Conservation (phyloP, 2,329 filamentous ascomycete genomes). For the Cadophora luteo-olivacea region DNA sequence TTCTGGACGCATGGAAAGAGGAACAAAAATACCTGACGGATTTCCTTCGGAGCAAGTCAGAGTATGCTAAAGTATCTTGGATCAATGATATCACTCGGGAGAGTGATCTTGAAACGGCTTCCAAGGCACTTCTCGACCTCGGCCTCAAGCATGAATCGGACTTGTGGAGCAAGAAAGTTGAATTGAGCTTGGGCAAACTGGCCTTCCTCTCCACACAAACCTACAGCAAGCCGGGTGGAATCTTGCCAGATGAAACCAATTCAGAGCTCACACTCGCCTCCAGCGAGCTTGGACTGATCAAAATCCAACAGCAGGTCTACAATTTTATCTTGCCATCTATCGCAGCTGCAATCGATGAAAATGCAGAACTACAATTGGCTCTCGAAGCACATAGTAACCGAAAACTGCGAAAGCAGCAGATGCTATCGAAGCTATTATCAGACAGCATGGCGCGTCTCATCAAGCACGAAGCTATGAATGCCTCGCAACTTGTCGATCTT, state of each 20-base stretch:
- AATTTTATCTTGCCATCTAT: slow-evolving; percentile 72
- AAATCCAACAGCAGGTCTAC: slow-evolving; percentile 81
- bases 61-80: slow-evolving; percentile 84
- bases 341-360: slow-evolving; percentile 76
- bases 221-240: slow-evolving; percentile 49
- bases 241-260: slow-evolving; percentile 43
- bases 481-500: slow-evolving; percentile 71
- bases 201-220: slow-evolving; percentile 68
- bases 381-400: slow-evolving; percentile 63
- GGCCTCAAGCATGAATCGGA: slow-evolving; percentile 77
- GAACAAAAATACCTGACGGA: slow-evolving; percentile 74
- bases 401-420: slow-evolving; percentile 64
- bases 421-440: slow-evolving; percentile 74
- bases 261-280: slow-evolving; percentile 44
- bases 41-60: slow-evolving; percentile 76
- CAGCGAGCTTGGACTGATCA: slow-evolving; percentile 53
- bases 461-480: slow-evolving; percentile 72
- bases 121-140: slow-evolving; percentile 71
- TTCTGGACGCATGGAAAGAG: slow-evolving; percentile 76
- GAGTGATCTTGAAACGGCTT: slow-evolving; percentile 76
- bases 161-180: slow-evolving; percentile 91
- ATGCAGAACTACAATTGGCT: slow-evolving; percentile 78
- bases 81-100: slow-evolving; percentile 89
- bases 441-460: slow-evolving; percentile 74
- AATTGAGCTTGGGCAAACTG: slow-evolving; percentile 88